These are phyloP conservation scores for Verticillium albo-atrum DNA, from an alignment of 2,329 filamentous ascomycete species.

Conservation along the genomic window DNA sequence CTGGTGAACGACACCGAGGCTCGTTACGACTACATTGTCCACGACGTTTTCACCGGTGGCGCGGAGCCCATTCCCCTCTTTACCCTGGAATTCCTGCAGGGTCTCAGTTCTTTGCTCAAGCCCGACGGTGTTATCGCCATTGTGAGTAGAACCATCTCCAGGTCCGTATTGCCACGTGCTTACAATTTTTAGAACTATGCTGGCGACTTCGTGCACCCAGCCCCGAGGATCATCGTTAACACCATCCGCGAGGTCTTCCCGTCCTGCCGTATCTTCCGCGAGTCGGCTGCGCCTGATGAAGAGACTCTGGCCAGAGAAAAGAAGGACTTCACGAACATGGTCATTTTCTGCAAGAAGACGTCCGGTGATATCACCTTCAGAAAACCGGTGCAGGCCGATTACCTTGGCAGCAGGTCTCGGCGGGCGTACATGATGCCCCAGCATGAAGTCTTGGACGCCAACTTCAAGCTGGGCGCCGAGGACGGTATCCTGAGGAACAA, in stretches of 20 bases:
- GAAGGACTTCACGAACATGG: slow-evolving; percentile 88
- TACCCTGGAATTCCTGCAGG: slow-evolving; percentile 75
- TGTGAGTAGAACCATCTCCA: slow-evolving; percentile 43
- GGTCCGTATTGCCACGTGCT: slow-evolving; percentile 10
- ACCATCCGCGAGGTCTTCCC: slow-evolving; percentile 82
- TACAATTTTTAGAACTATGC: slow-evolving; percentile 72
- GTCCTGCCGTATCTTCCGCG: slow-evolving; percentile 87
- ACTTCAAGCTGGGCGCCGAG: slow-evolving; percentile 40
- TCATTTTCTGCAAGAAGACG: slow-evolving; percentile 83
- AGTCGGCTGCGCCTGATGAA: slow-evolving; percentile 53
- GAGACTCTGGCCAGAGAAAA: slow-evolving; percentile 41
- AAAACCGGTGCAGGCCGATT: slow-evolving; percentile 58
- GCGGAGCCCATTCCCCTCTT: slow-evolving; percentile 88
- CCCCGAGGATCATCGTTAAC: slow-evolving; percentile 72
- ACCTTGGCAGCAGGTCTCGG: slow-evolving; percentile 66
- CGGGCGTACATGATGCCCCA: slow-evolving; percentile 66
- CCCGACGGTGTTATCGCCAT: slow-evolving; percentile 83
- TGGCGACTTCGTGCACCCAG: slow-evolving; percentile 74
- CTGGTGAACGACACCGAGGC: slow-evolving; percentile 35
- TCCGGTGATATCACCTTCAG: slow-evolving; percentile 58
- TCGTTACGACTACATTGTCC: slow-evolving; percentile 86
- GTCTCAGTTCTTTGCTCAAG: slow-evolving; percentile 66
- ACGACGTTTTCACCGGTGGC: slow-evolving; percentile 96
- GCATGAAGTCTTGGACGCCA: slow-evolving; percentile 58
- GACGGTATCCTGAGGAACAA: slow-evolving; percentile 55